phyloP scores from a whole-genome alignment of 2,329 filamentous ascomycete species.

The Talaromyces sp. region DNA sequence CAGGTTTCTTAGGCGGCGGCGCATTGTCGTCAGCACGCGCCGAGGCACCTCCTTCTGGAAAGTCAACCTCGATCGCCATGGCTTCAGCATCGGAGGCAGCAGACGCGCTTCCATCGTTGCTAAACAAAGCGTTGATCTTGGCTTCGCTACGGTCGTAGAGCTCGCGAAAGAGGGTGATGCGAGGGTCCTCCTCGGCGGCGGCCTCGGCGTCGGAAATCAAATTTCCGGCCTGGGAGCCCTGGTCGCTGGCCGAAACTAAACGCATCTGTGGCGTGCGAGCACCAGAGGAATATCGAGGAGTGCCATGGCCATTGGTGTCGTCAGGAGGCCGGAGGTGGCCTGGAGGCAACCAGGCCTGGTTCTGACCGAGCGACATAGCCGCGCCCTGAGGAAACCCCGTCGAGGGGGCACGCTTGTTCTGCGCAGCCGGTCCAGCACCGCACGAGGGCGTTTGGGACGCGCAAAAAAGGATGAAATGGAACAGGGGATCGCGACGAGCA shows the following conservation, averaged over 20 bases:
- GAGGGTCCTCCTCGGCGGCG: constrained; percentile 65
- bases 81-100: constrained; percentile 37
- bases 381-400: constrained; percentile 39
- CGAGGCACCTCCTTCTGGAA: constrained; percentile 19
- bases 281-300: constrained; percentile 38
- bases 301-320: constrained; percentile 52
- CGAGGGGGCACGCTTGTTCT: constrained; percentile 38
- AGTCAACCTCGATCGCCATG: constrained; percentile 42
- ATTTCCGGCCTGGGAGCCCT: constrained; percentile 44
- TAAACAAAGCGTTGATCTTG: constrained; percentile 73
- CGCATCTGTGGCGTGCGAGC: constrained; percentile 42
- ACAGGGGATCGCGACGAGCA: constrained; percentile 16
- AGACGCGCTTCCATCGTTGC: constrained; percentile 33
- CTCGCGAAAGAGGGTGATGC: constrained; percentile 67
- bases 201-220: constrained; percentile 50
- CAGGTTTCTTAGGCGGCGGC: constrained; percentile 51
- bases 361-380: constrained; percentile 64
- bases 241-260: constrained; percentile 37
- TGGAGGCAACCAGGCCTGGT: constrained; percentile 64
- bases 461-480: constrained; percentile 31
- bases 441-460: constrained; percentile 19
- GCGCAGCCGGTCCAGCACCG: constrained; percentile 27
- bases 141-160: constrained; percentile 73
- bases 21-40: constrained; percentile 48
- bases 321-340: constrained; percentile 57